phyloP scores from a whole-genome alignment of 305 asterid species.

The Fraxinus velutina region DNA sequence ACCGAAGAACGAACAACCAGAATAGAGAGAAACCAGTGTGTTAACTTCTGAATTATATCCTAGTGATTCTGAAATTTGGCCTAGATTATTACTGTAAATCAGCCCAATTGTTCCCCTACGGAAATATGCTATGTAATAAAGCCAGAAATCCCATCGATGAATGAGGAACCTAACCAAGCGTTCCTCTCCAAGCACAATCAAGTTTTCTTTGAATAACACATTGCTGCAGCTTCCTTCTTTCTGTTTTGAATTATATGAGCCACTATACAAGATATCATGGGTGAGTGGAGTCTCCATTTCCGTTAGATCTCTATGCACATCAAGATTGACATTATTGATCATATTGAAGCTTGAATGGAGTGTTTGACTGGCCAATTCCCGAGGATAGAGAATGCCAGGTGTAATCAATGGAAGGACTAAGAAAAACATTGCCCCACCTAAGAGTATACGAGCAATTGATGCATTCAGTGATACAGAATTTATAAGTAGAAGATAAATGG shows the following conservation, averaged over 20 bases:
- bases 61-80: conserved; percentile 62
- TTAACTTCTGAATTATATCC: conserved; percentile 39
- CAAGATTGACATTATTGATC: conserved; percentile 27
- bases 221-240: conserved; percentile 22
- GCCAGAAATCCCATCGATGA: conserved; percentile 54
- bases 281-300: conserved; percentile 12
- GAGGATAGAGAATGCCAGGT: conserved; percentile 18
- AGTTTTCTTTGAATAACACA: conserved; percentile 20
- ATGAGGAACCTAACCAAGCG: conserved; percentile 43
- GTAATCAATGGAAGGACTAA: conserved; percentile 38
- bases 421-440: conserved; percentile 44
- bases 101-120: conserved; percentile 65
- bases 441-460: conserved; percentile 29
- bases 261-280: conserved; percentile 5
- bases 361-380: conserved; percentile 16
- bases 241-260: conserved; percentile 19
- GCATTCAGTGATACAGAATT: conserved; percentile 27
- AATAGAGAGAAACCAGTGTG: conserved; percentile 53
- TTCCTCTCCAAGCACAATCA: conserved; percentile 50
- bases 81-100: conserved; percentile 61
- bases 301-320: conserved; percentile 23
- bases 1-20: conserved; percentile 69
- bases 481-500: conserved; percentile 52
- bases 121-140: conserved; percentile 53
- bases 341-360: conserved; percentile 13